Base-by-base conservation (phyloP, 352 stramenopile genomes). In the Globisporangium paroecandrum region DNA sequence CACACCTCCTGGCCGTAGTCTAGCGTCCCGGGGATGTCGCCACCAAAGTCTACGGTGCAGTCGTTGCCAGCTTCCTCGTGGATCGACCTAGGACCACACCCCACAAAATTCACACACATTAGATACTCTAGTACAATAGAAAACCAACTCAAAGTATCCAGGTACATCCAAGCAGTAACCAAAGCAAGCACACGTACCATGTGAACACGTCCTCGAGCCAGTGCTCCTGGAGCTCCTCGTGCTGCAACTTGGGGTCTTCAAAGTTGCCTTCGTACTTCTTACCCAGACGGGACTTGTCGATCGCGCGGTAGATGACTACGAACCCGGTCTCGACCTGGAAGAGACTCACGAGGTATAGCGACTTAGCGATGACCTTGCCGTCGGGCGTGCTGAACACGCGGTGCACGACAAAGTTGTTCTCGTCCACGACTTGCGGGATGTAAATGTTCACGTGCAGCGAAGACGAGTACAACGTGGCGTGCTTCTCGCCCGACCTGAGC, bases 131-230 rank as follows among this genome's bases (percentile, higher is more conserved):
- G 22, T 32, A 32, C 15, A n/a, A 47, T 34, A 43, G 7, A 59
- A 59, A 24, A 54, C 24, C 34, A 38, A 25, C 38, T 4, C 12
- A 34, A 36, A 7, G 41, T 22, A 49, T 8, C 15, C 15, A 38
- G 32, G 7, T 38, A 49, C 15, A 20, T 49, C 8, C 7, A 38
- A 22, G 18, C 4, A n/a, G 18, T 9, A 20, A 10, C 29, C 29
- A 32, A 32, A 32, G 29, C 29, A 32, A 32, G 38, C 38, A 18
- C 38, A 80, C 69, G 32, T 47, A 86, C 78, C 78, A 91, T 25
- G 75, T 80, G 49, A 82, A 89, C 54, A 90, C 77, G 36, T 90
- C 77, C 43, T 89, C 79, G 62, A 90, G 73, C 83, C 83, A 91
- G 27, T 79, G 63, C 63, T 67, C 56, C 8, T 47, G 36, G 5